Evolutionary conservation across 106 monocot genomes (phyloP).

Genomic region (Allium fistulosum): DNA sequence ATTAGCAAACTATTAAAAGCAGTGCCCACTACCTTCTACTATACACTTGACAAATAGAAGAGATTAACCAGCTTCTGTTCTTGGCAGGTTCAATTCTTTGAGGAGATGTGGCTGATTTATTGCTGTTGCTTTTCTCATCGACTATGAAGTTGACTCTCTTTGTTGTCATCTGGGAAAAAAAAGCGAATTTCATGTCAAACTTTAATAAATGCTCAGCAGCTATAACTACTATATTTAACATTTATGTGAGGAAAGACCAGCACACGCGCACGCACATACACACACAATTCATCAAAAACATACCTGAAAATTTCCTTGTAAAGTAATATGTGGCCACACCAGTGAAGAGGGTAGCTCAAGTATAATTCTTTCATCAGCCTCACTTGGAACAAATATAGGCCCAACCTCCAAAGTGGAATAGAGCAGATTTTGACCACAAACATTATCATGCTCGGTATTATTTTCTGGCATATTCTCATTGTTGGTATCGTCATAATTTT

Average conservation of each 20-base stretch:
- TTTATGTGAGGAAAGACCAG: too few relatives aligned
- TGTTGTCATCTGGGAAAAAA: constrained; percentile 56
- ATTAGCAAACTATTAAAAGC: not conserved
- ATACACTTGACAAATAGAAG: constrained; percentile 81
- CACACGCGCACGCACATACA: not conserved
- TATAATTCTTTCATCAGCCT: constrained; percentile 86
- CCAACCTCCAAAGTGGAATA: constrained; percentile 29
- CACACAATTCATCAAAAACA: constrained; percentile 10
- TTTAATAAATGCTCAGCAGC: not conserved
- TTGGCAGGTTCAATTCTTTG: constrained; percentile 44
- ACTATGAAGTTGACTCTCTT: constrained; percentile 84
- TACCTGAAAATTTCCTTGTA: constrained; percentile 86
- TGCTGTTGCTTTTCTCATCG: constrained; percentile 27
- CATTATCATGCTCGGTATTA: constrained; percentile 12
- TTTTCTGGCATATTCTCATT: constrained; percentile 26
- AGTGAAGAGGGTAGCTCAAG: constrained; percentile 77
- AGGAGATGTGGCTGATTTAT: constrained; percentile 20
- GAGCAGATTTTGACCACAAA: constrained; percentile 44
- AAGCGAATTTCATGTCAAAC: constrained; percentile 1
- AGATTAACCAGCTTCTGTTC: constrained; percentile 79
- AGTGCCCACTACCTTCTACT: constrained; percentile 63
- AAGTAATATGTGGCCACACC: constrained; percentile 79
- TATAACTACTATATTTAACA: not conserved
- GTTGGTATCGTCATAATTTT: constrained; percentile 42
- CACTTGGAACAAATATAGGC: constrained; percentile 66